phyloP scores from a whole-genome alignment of 805 yeast genomes.

The Suhomyces prunicola region DNA sequence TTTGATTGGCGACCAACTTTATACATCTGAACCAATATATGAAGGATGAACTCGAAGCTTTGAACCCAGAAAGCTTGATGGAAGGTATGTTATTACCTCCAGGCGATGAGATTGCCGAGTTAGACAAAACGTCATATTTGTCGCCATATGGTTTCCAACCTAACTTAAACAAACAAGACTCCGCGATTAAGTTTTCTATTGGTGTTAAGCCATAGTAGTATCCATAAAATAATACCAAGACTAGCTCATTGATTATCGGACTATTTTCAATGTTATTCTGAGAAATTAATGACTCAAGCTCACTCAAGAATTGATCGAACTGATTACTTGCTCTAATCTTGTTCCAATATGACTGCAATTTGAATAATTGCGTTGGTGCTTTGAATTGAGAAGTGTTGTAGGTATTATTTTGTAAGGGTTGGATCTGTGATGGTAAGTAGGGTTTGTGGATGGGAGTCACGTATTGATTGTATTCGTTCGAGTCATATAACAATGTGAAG shows the following conservation, averaged over 20 bases:
- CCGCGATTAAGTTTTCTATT: conserved; percentile 42
- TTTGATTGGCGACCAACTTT: conserved; percentile 11
- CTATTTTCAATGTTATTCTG: conserved; percentile 21
- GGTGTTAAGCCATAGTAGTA: conserved; percentile 43
- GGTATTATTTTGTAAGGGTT: conserved; percentile 4
- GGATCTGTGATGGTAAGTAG: conserved; percentile 27
- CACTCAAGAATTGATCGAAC: conserved; percentile 32
- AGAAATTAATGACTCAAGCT: conserved; percentile 22
- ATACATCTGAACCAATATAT: conserved; percentile 28
- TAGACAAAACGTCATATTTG: conserved; percentile 8
- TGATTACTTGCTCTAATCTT: conserved; percentile 31
- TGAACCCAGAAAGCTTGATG: not conserved
- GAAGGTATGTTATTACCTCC: not conserved
- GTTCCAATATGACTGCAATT: conserved; percentile 41
- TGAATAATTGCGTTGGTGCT: conserved; percentile 34
- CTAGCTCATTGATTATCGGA: conserved; percentile 30
- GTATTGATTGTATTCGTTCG: conserved; percentile 21
- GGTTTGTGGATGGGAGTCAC: conserved; percentile 31
- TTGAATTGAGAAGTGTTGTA: conserved; percentile 14
- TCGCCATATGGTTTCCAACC: conserved; percentile 43
- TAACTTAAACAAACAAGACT: conserved; percentile 33
- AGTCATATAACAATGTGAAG: conserved; percentile 22
- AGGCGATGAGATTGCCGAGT: not conserved
- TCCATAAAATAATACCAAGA: conserved; percentile 41
- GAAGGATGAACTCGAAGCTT: conserved; percentile 1